A percentile compares a stretch with the other conserved stretches of the same genome.
These are phyloP conservation scores for Cercospora canescens DNA, from an alignment of 2,329 filamentous ascomycete species.

Conservation along the genomic window DNA sequence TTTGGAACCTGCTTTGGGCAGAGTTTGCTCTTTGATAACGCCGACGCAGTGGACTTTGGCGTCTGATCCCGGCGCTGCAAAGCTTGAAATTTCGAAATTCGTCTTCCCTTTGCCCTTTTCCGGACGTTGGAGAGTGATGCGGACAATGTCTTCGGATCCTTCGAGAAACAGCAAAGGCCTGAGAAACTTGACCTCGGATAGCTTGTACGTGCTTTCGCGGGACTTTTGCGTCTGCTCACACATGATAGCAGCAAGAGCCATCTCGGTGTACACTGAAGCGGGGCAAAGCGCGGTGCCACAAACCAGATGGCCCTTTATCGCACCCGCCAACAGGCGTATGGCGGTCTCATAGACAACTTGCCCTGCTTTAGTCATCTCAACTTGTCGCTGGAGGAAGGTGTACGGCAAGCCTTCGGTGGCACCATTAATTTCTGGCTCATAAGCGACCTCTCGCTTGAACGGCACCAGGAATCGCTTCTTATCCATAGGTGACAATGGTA, in stretches of 20 bases:
- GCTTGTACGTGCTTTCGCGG: background rate
- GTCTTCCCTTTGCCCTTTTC: background rate
- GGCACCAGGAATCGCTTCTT: conserved; percentile 1
- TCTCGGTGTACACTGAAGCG: conserved; percentile 19
- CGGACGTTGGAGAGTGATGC: background rate
- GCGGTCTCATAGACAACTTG: background rate
- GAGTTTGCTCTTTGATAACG: background rate
- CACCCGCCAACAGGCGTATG: background rate
- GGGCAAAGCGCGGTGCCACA: conserved; percentile 17
- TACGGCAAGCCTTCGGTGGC: background rate
- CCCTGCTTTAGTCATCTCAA: background rate
- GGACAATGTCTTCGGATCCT: background rate
- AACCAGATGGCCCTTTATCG: conserved; percentile 16
- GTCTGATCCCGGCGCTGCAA: background rate
- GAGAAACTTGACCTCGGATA: conserved; percentile 1
- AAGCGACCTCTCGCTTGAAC: background rate
- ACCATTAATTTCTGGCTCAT: background rate
- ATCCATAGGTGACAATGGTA: background rate
- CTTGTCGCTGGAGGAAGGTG: background rate
- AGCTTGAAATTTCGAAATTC: background rate
- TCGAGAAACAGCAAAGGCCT: conserved; percentile 4
- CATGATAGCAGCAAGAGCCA: conserved; percentile 13
- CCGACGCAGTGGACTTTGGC: conserved; percentile 7
- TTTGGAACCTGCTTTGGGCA: background rate
- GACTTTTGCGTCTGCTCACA: background rate